Base-by-base conservation (phyloP, 1,139 yeast species). In the Debaryomyces robertsiae region DNA sequence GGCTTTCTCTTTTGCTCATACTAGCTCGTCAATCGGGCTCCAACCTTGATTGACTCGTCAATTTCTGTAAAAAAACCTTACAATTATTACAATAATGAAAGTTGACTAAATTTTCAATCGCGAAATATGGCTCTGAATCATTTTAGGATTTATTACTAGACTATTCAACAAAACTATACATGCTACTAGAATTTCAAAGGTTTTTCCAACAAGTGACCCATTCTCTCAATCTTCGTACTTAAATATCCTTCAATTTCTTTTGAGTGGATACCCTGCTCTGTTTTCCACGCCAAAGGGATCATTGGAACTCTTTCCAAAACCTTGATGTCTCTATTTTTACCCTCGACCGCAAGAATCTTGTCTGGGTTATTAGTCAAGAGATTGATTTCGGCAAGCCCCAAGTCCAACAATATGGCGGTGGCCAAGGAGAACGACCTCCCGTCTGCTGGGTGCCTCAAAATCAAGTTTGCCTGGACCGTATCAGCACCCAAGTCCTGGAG, bases 401-500 rank as follows among this genome's bases (percentile, higher is more conserved):
- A 72, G 63, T 94, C 98, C 39, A 83, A 60, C 43, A 94, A 69
- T 33, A 94, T 94, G 4, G 98, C 94, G 4, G 97, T 93, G 4
- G 98, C 98, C 47, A 94, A 71, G 1, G 94, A 83, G 58, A 93
- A 94, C 40, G 91, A 84, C 53, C 99, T 79, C 11, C 89, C 96
- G 63, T 94, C 98, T 0, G 97, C 98, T 3, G 98, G 98, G 59
- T 94, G 98, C 53, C 96, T 80, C 50, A 94, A 75, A 68, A 94
- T 64, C 48, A 94, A 69, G 63, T 94, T 94, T 10, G 98, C 98
- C 61, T 91, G 95, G 9, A 94, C 98, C 0, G 98, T 94, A 63
- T 94, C 98, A 5, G 98, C 98, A 7, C 99, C 99, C 45, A 94
- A 73, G 64, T 94, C 99, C 67, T 94, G 98, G 50, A 94, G 71